Evolutionary conservation across 805 yeast genomes (phyloP), one percentile per base, ranked within the genome.

Genomic region (Myxozyma lipomycoides): DNA sequence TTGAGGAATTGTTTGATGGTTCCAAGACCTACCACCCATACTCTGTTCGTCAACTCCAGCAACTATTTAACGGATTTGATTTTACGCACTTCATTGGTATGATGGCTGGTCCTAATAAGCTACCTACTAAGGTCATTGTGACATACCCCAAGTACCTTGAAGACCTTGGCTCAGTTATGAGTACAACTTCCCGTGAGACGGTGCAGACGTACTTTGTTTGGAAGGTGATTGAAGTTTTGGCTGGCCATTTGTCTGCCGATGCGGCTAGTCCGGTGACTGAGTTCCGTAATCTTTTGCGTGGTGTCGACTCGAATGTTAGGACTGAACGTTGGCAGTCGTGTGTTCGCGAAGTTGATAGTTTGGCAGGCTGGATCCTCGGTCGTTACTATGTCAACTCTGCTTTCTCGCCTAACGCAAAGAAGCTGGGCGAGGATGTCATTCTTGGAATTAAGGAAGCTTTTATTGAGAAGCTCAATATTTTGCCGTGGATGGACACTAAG

Each of bases 291-390:
- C 32, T 25, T 22, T 52, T 55, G 24, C 51, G 58, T 5, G 59
- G 59, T 15, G 46, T 53, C 21, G 46, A 45, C 35, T 41, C 58
- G 12, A 25, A 48, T 28, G 52, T 46, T 18, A 49, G 49, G n/a
- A 43, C 59, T 23, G 59, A 53, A 24, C 58, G 59, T 10, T 55
- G 55, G 57, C 47, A 54, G 42, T n/a, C 50, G n/a, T 55, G 59
- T 32, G 58, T 55, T 10, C 46, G 41, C 24, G 58, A 55, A 35
- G 59, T 55, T 26, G 59, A 55, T 46, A 43, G 49, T 22, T 48
- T 55, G 25, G 46, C 59, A 5, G 59, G 59, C 21, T 55, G 55
- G 59, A 49, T 55, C 35, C 59, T 55, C 21, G 59, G 59, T 5
- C 40, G 45, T 32, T 55, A 55, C 46, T 55, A 55, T 44, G 53